Evolutionary conservation across 2,329 filamentous ascomycete species (phyloP).

Genomic region (Fusarium verrucosum): DNA sequence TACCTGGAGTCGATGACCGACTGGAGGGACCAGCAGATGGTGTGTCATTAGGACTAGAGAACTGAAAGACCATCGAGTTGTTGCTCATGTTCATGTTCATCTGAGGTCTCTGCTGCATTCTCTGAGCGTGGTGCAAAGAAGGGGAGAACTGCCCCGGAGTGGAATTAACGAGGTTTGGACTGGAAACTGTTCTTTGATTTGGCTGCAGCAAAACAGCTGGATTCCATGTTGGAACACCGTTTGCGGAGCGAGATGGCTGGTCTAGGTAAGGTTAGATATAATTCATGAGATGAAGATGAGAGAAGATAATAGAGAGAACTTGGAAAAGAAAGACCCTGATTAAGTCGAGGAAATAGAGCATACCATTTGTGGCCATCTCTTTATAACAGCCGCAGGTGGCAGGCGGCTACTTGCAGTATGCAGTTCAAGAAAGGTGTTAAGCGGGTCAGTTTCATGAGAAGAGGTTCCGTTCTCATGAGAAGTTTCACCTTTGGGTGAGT

Average conservation of each 20-base stretch:
- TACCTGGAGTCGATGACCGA: conserved; percentile 48
- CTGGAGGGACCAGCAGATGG: conserved; percentile 48
- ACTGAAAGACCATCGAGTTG: conserved; percentile 55
- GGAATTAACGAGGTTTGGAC: conserved; percentile 42
- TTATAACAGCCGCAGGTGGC: conserved; percentile 33
- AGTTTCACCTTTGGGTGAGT: conserved; percentile 8
- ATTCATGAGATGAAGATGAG: conserved; percentile 10
- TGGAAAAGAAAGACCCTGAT: neutral
- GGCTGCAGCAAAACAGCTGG: conserved; percentile 55
- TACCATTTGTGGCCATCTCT: conserved; percentile 50
- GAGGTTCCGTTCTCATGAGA: conserved; percentile 39
- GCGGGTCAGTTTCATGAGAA: conserved; percentile 31
- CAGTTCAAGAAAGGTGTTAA: conserved; percentile 34
- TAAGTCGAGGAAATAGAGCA: neutral
- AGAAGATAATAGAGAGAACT: neutral
- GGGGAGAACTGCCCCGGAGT: conserved; percentile 40
- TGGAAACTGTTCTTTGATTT: conserved; percentile 45
- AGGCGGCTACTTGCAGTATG: conserved; percentile 37
- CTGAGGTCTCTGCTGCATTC: conserved; percentile 39
- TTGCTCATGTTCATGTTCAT: conserved; percentile 47
- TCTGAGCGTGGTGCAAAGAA: conserved; percentile 32
- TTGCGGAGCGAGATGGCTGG: conserved; percentile 43
- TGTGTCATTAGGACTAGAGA: conserved; percentile 50
- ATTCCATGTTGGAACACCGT: conserved; percentile 52
- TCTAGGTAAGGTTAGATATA: conserved; percentile 38